Evolutionary conservation across 2,329 filamentous ascomycete species (phyloP).

Genomic region (Tolypocladium guangdongense): DNA sequence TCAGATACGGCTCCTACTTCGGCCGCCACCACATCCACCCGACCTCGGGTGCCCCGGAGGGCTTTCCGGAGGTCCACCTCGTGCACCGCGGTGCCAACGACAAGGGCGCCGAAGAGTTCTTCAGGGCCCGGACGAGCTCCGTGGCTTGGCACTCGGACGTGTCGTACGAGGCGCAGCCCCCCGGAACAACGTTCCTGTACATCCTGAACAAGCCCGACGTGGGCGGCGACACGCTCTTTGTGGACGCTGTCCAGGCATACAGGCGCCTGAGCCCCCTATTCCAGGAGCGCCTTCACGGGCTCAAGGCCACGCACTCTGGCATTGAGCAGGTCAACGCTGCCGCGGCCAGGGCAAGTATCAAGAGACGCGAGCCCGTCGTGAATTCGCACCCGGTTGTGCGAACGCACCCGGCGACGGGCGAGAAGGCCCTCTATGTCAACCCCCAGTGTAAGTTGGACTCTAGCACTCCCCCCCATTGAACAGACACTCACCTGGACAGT

Average conservation of each 20-base stretch:
- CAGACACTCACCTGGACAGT: conserved; percentile 33
- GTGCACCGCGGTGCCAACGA: conserved; percentile 57
- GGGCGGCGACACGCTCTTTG: conserved; percentile 79
- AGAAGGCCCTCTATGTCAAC: conserved; percentile 77
- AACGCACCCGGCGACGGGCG: conserved; percentile 71
- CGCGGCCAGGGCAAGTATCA: conserved; percentile 54
- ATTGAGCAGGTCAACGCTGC: conserved; percentile 68
- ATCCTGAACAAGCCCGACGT: conserved; percentile 70
- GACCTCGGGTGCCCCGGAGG: conserved; percentile 63
- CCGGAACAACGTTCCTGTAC: conserved; percentile 83
- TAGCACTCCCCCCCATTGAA: not conserved
- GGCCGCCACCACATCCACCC: conserved; percentile 76
- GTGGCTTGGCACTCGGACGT: conserved; percentile 88
- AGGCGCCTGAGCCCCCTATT: conserved; percentile 69
- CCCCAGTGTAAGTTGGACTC: conserved; percentile 54
- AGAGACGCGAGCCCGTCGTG: conserved; percentile 63
- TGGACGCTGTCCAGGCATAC: conserved; percentile 71
- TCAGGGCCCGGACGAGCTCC: conserved; percentile 60
- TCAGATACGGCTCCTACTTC: conserved; percentile 64
- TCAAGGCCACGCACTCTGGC: conserved; percentile 72
- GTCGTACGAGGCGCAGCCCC: conserved; percentile 78
- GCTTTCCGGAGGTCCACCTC: conserved; percentile 65
- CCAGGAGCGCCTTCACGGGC: conserved; percentile 66
- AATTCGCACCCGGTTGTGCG: conserved; percentile 68
- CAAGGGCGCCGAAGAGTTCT: conserved; percentile 44